Evolutionary conservation across 768 basidiomycete species (phyloP), one percentile per base, ranked within the genome.

Genomic region (Leccinum obscurum): DNA sequence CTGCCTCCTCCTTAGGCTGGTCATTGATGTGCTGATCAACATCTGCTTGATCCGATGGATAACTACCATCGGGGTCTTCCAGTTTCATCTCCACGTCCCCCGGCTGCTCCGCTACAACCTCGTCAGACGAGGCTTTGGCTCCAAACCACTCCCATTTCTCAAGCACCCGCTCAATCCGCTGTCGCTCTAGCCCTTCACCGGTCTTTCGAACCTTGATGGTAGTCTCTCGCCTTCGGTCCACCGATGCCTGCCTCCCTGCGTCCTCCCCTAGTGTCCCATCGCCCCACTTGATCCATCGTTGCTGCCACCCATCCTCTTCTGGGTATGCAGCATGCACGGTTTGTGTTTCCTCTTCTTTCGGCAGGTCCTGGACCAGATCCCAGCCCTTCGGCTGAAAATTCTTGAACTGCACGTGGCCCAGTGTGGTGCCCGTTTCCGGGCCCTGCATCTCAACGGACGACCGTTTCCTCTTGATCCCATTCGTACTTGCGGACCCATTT

Each of bases 371-470:
- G 22, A 84, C 74, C 35, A 68, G 75, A 62, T 90, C 89, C 90
- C 90, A 92, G 32, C 67, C 66, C 67, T 81, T 84, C 0, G 88
- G 90, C 70, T 78, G 81, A 77, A 90, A 92, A 68, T 92, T 85
- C 62, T 76, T 81, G 72, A 91, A 90, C 58, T 64, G 60, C 52
- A 67, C 69, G 54, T 39, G 67, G 32, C 32, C 73, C 65, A n/a
- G 32, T 17, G 69, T 67, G 20, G 63, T 22, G n/a, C 57, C 57
- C 9, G 54, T 32, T 52, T 63, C 62, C 20, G 49, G 5, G 34
- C 30, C 57, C 14, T 56, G 63, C 46, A 48, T 48, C 39, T 71
- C 68, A 26, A 60, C 30, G 4, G 70, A 69, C 35, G 73, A 68
- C 71, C 81, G 60, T 72, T 77, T 72, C 70, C 69, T 78, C 69